These are phyloP conservation scores for Quercus phellos DNA, from an alignment of 331 rosid genomes.

Conservation along the genomic window DNA sequence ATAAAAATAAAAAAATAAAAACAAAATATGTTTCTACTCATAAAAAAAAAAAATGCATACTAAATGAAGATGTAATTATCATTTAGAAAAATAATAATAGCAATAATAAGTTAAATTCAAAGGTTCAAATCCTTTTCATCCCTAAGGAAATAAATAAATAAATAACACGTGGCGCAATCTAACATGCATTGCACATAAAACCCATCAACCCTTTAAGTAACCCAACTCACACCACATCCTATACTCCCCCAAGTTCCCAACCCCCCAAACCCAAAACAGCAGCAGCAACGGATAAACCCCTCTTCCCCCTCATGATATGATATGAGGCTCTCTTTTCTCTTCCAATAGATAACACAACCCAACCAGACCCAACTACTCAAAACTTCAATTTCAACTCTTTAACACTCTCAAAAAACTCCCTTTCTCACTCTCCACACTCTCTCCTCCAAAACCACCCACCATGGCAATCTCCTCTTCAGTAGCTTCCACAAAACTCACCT, in stretches of 20 bases:
- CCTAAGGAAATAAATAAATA: not conserved
- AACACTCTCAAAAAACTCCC: slow-evolving; percentile 6
- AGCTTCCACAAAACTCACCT: slow-evolving; percentile 48
- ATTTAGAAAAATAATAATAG: no score
- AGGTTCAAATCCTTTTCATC: not conserved
- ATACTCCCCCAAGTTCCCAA: slow-evolving; percentile 12
- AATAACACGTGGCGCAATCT: slow-evolving; percentile 11
- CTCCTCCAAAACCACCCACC: not conserved
- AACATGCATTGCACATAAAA: slow-evolving; percentile 6
- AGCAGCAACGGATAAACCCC: slow-evolving; percentile 35
- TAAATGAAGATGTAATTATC: no score
- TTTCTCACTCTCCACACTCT: not conserved
- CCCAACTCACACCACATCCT: not conserved
- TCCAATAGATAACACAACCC: slow-evolving; percentile 34
- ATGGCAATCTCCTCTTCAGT: slow-evolving; percentile 59
- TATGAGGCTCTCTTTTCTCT: slow-evolving; percentile 35
- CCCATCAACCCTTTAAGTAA: not conserved
- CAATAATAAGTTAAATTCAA: no score
- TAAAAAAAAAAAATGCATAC: no score
- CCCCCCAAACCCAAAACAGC: slow-evolving; percentile 18
- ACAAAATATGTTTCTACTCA: not conserved
- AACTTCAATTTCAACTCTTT: not conserved
- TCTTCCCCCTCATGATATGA: not conserved
- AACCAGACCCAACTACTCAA: no score
- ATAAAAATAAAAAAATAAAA: not conserved